Conservation (phyloP, 1,284 basidiomycete genomes). For the Pyrrhoderma noxium region DNA sequence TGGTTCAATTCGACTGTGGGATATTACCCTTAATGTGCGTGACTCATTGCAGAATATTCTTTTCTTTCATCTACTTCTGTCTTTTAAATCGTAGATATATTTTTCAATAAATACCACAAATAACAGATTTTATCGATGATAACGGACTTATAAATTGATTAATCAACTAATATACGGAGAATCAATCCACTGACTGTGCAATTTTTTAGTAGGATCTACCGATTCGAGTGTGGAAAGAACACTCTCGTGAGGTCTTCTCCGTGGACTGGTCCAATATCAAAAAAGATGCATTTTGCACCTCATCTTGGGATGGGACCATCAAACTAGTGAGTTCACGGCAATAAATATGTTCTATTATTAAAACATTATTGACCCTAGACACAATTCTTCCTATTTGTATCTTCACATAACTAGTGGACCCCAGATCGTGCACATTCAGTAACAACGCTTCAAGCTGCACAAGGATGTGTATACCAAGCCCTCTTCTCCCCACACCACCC, state of each 20-base stretch:
- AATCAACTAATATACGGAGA: constrained; percentile 26
- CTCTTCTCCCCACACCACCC: constrained; percentile 89
- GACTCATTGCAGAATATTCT: no score
- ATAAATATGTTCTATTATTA: neutral
- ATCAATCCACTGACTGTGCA: no score
- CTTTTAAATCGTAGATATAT: no score
- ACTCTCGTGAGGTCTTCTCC: constrained; percentile 88
- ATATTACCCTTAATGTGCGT: constrained; percentile 74
- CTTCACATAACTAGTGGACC: constrained; percentile 64
- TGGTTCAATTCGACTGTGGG: constrained; percentile 89
- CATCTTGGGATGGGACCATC: constrained; percentile 88
- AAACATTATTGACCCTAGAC: neutral
- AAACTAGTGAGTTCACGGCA: constrained; percentile 61
- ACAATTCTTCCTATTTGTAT: no score
- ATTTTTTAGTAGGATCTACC: constrained; percentile 74
- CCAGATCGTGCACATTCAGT: constrained; percentile 75
- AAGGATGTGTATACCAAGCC: constrained; percentile 82
- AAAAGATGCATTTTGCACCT: constrained; percentile 84
- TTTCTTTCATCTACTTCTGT: neutral
- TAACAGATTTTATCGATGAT: no score
- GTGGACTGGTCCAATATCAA: constrained; percentile 96
- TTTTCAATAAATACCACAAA: no score
- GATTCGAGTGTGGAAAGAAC: constrained; percentile 90
- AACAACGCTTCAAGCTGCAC: constrained; percentile 75
- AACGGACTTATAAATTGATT: constrained; percentile 6